Conservation (phyloP, 768 basidiomycete genomes). For the Hericium rajendrae region DNA sequence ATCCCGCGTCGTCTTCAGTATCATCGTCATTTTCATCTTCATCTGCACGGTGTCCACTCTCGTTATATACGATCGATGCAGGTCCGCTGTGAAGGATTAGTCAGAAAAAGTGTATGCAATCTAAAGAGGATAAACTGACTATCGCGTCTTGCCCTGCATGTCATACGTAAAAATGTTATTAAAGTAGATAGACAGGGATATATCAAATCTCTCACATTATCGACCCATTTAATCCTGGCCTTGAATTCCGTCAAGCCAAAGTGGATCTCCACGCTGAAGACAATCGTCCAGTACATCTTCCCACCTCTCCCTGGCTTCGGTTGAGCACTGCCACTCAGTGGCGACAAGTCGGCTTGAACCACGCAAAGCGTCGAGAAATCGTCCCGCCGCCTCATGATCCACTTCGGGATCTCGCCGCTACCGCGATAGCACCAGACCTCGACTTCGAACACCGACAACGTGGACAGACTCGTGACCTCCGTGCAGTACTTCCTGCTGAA, state of each 20-base stretch:
- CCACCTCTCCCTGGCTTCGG: constrained; percentile 54
- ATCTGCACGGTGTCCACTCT: constrained; percentile 62
- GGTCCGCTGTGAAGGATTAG: constrained; percentile 44
- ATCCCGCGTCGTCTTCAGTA: constrained; percentile 49
- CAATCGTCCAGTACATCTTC: constrained; percentile 75
- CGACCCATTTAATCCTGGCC: constrained; percentile 75
- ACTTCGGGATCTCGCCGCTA: constrained; percentile 59
- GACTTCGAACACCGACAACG: constrained; percentile 73
- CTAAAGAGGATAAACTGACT: constrained; percentile 34
- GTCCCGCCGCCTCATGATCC: constrained; percentile 61
- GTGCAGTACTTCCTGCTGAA: constrained; percentile 79
- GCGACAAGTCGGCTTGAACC: constrained; percentile 69
- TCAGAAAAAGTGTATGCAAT: not conserved
- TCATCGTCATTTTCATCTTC: constrained; percentile 62
- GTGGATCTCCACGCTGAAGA: constrained; percentile 78
- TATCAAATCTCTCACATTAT: constrained; percentile 42
- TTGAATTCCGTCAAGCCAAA: constrained; percentile 78
- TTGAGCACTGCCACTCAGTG: constrained; percentile 60
- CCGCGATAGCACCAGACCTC: constrained; percentile 81
- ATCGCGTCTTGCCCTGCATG: constrained; percentile 54
- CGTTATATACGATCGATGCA: constrained; percentile 74
- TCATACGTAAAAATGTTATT: not conserved
- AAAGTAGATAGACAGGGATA: constrained; percentile 7
- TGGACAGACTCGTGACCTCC: constrained; percentile 65
- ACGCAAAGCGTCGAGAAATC: constrained; percentile 70